phyloP scores from a whole-genome alignment of 129 eudicot species.

The Flaveria linearis region DNA sequence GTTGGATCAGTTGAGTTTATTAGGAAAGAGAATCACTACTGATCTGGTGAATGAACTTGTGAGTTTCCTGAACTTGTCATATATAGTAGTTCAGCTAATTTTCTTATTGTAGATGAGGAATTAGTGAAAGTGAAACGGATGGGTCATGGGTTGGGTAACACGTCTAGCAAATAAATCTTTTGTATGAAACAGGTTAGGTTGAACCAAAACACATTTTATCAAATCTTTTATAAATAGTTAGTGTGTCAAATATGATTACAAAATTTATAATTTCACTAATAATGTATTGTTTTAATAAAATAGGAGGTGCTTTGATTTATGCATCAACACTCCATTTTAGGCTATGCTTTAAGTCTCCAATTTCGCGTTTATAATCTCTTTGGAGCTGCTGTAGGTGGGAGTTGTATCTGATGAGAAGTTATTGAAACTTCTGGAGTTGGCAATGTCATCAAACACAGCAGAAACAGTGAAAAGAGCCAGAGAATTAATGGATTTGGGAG shows the following conservation, averaged over 20 bases:
- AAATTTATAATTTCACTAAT: background rate
- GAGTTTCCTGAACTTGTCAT: constrained; percentile 43
- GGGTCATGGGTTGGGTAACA: background rate
- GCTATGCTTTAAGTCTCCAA: background rate
- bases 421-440: constrained; percentile 78
- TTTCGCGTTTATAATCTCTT: background rate
- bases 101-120: background rate
- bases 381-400: constrained; percentile 58
- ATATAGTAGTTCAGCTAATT: constrained; percentile 12
- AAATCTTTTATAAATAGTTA: background rate
- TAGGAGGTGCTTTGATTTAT: constrained; percentile 1
- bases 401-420: constrained; percentile 87
- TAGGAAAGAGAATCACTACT: constrained; percentile 74
- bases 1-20: constrained; percentile 92
- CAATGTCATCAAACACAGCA: constrained; percentile 86
- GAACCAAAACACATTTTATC: background rate
- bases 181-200: background rate
- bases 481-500: constrained; percentile 82
- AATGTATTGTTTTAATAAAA: background rate
- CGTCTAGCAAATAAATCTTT: background rate
- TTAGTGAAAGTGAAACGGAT: background rate
- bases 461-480: constrained; percentile 88
- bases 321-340: background rate
- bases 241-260: background rate
- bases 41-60: constrained; percentile 92